Evolutionary conservation across 495 filamentous ascomycete species (phyloP), one percentile per base, ranked within the genome.

Genomic region (Apodospora peruviana): DNA sequence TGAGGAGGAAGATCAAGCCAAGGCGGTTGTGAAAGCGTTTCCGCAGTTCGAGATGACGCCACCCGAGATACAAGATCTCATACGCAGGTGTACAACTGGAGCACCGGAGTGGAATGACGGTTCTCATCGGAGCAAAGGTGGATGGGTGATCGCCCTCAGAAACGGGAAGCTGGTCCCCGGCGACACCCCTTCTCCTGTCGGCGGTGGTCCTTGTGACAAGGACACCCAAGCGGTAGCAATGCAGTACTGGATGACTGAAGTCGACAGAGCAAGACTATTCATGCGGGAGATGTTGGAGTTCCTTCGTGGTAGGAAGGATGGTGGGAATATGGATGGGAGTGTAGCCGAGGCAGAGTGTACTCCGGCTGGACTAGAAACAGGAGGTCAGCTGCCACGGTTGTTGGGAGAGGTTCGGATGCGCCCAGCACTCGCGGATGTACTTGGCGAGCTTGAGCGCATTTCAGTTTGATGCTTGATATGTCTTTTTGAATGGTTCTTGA

Each of bases 71-170:
- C 45, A 41, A 7, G 40, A 25, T 1, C 35, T 67, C n/a, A 55
- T 67, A 5, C 51, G 48, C 9, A 21, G 20, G 2, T 69, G 63
- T 42, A 68, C 65, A 10, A 45, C 45, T 3, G 62, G 59, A 1
- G 62, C 59, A 0, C 54, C 48, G 0, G 57, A 60, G 19, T 65
- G 62, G 62, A 43, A 55, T 32, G 27, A 32, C 14, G 27, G 14
- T 32, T 7, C 27, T n/a, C n/a, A n/a, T n/a, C n/a, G n/a, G 27
- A 14, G 7, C 7, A 32, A 32, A 32, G 27, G 27, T 14, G 7
- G 27, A 14, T 14, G 27, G 7, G 27, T 32, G 7, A 14, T 32
- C 7, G 7, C 14, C 7, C 7, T 7, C 14, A 14, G 7, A 7
- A 14, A 32, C 7, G 27, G 27, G 27, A 32, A 14, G 27, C 14